A percentile compares a stretch with the other conserved stretches of the same genome.
Conservation (phyloP, 1,284 basidiomycete species). For the Marasmius sp. region DNA sequence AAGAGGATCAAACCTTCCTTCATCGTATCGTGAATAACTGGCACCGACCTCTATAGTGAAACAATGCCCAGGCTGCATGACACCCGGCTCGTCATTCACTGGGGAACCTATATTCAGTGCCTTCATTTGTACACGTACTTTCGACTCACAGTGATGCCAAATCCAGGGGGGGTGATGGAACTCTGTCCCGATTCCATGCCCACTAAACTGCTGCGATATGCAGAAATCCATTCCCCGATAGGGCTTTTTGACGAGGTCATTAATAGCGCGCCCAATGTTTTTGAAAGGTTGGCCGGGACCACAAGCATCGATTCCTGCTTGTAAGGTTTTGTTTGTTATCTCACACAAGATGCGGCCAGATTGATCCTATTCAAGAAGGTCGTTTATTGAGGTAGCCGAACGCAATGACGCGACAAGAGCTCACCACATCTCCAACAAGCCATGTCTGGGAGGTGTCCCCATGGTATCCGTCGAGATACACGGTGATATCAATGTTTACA, state of each 20-base stretch:
- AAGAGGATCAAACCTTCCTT: not conserved
- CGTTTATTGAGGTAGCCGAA: not conserved
- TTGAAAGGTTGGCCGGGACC: conserved; percentile 74
- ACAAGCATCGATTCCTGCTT: conserved; percentile 74
- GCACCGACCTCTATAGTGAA: conserved; percentile 80
- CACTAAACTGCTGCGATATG: conserved; percentile 75
- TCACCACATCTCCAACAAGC: conserved; percentile 72
- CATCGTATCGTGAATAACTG: not conserved
- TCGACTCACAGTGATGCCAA: conserved; percentile 52
- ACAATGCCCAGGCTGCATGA: conserved; percentile 82
- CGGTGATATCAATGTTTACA: conserved; percentile 83
- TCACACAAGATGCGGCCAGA: conserved; percentile 63
- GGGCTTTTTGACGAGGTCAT: conserved; percentile 42
- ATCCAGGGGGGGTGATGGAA: conserved; percentile 90
- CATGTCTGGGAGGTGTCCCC: conserved; percentile 87
- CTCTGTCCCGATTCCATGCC: conserved; percentile 84
- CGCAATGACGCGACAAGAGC: conserved; percentile 11
- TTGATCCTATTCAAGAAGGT: conserved; percentile 49
- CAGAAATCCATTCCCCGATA: conserved; percentile 35
- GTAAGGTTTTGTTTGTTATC: conserved; percentile 66
- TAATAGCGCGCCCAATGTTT: conserved; percentile 77
- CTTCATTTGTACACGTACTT: not conserved
- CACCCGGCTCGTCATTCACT: conserved; percentile 79
- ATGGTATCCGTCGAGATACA: conserved; percentile 78
- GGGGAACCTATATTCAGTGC: not conserved